phyloP scores from a whole-genome alignment of 192 early-diverging fungal genomes.

The Podila minutissima region DNA sequence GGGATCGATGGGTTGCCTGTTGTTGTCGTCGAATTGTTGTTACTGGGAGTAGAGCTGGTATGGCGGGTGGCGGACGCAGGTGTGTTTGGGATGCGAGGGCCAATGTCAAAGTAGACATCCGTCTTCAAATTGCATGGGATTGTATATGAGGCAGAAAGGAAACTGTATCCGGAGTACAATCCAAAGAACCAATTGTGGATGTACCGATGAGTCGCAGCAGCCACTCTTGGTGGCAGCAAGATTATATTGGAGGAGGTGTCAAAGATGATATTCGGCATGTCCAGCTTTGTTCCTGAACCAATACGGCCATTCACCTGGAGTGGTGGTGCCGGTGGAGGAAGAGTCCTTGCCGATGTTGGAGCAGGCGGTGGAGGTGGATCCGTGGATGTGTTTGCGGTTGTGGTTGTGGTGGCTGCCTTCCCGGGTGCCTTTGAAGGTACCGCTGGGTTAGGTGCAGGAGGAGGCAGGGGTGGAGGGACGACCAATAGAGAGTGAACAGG shows the following conservation, averaged over 20 bases:
- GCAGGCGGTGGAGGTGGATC: background rate
- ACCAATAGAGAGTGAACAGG: conserved; percentile 16
- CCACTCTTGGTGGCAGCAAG: conserved; percentile 20
- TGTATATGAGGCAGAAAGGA: conserved; percentile 8
- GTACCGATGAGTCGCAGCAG: conserved; percentile 3
- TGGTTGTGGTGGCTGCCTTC: background rate
- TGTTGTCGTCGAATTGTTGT: background rate
- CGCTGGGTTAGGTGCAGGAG: background rate
- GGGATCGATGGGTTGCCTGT: background rate
- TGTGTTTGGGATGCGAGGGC: background rate
- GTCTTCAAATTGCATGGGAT: conserved; percentile 11
- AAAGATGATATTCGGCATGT: conserved; percentile 11
- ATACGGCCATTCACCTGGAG: background rate
- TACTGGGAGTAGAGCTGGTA: background rate
- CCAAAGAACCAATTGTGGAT: conserved; percentile 33
- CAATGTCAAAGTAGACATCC: conserved; percentile 21
- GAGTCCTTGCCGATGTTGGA: background rate
- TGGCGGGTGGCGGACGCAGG: background rate
- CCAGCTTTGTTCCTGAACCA: background rate
- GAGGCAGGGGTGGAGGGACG: background rate
- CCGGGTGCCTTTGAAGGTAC: background rate
- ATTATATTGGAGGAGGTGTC: conserved; percentile 25
- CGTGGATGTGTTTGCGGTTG: background rate
- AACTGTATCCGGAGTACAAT: conserved; percentile 24
- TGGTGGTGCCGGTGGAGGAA: background rate